Percentiles rank a stretch among this genome's conserved stretches.
These are phyloP conservation scores for Puccinia sorghi DNA, from an alignment of 1,284 basidiomycete genomes.

Conservation along the genomic window DNA sequence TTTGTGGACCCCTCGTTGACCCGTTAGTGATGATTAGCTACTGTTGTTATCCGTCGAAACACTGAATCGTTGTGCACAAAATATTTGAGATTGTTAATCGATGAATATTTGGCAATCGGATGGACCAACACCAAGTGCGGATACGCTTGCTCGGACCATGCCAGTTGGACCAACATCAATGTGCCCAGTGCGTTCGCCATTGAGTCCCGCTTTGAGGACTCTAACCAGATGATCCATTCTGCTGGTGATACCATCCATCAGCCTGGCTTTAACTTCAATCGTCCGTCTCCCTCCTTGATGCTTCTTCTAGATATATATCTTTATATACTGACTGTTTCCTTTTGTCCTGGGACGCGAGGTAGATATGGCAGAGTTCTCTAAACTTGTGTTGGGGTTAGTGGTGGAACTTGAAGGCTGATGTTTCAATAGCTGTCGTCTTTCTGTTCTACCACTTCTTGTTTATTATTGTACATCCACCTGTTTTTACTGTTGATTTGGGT, in stretches of 20 bases:
- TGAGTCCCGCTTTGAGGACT: conserved; percentile 60
- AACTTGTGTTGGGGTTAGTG: conserved; percentile 18
- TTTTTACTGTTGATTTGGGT: too few species aligned
- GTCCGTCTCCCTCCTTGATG: conserved; percentile 5
- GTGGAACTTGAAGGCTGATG: conserved; percentile 20
- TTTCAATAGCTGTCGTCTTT: too few species aligned
- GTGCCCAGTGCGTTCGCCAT: conserved; percentile 59
- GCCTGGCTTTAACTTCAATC: conserved; percentile 75
- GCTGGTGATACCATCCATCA: conserved; percentile 78
- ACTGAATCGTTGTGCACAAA: too few species aligned
- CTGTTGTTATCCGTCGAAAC: too few species aligned
- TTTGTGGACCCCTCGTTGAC: conserved; percentile 74
- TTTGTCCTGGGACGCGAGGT: neutral
- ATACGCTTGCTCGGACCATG: conserved; percentile 84
- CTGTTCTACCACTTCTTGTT: too few species aligned
- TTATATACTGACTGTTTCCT: neutral
- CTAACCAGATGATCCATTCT: conserved; percentile 79
- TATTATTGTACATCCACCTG: too few species aligned
- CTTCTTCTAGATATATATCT: neutral
- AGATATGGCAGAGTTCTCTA: conserved; percentile 48
- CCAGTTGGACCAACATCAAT: conserved; percentile 58
- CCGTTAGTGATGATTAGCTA: conserved; percentile 57
- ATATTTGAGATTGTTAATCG: conserved; percentile 41
- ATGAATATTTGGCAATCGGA: conserved; percentile 58
- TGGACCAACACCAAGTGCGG: conserved; percentile 69